Evolutionary conservation across 208 protist genomes (phyloP).

Genomic region (Wallacemonas sp.): DNA sequence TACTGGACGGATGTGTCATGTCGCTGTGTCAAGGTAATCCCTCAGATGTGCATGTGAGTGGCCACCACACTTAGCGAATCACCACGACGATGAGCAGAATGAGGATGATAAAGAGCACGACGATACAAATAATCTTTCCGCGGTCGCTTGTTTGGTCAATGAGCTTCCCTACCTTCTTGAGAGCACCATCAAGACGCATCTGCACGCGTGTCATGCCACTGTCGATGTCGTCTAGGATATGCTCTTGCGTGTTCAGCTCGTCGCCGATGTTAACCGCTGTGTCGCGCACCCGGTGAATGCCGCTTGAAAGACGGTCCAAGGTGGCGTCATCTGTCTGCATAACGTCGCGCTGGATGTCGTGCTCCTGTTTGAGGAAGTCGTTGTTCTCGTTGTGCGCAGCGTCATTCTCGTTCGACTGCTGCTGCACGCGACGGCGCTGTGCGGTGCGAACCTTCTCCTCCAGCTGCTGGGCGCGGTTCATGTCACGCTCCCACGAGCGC

Average conservation of each 20-base stretch:
- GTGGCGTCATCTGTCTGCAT: constrained; percentile 70
- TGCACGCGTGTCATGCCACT: constrained; percentile 70
- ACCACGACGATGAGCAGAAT: constrained; percentile 67
- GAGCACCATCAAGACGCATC: constrained; percentile 58
- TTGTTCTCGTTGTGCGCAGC: constrained; percentile 41
- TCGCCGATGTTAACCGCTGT: constrained; percentile 73
- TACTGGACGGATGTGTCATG: too few species aligned
- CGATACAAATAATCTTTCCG: constrained; percentile 81
- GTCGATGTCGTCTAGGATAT: constrained; percentile 78
- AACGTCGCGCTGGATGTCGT: constrained; percentile 51
- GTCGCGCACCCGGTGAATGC: constrained; percentile 65
- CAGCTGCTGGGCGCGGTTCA: constrained; percentile 60
- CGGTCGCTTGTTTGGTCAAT: constrained; percentile 76
- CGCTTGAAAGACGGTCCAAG: constrained; percentile 62
- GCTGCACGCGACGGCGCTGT: constrained; percentile 36
- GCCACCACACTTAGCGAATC: constrained; percentile 41
- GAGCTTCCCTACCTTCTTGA: constrained; percentile 74
- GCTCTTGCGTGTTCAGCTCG: constrained; percentile 80
- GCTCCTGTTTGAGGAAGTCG: constrained; percentile 68
- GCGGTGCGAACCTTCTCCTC: constrained; percentile 43
- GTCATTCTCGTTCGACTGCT: constrained; percentile 18
- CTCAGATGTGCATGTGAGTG: too few species aligned
- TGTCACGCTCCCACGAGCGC: constrained; percentile 69
- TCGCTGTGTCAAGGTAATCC: too few species aligned
- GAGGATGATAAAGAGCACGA: constrained; percentile 67